phyloP scores from a whole-genome alignment of 148 eudicot genomes.

The Amaranthus palmeri region DNA sequence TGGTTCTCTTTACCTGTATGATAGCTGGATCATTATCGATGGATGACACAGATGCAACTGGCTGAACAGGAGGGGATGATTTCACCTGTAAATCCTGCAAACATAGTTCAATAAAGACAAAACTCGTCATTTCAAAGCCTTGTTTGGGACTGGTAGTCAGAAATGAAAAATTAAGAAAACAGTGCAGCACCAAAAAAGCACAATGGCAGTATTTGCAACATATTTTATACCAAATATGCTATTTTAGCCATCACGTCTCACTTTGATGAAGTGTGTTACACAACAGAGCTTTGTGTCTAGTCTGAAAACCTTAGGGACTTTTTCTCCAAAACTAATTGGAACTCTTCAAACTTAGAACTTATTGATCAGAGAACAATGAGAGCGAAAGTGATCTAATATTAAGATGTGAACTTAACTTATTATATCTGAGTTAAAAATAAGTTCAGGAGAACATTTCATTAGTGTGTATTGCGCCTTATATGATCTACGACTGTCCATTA shows the following conservation, averaged over 20 bases:
- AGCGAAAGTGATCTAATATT: no score
- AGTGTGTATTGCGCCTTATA: no score
- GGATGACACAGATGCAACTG: constrained; percentile 46
- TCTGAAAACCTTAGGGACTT: no score
- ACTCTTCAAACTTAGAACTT: no score
- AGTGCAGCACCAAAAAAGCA: not conserved
- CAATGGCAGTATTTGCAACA: not conserved
- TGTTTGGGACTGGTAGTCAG: not conserved
- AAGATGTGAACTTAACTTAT: no score
- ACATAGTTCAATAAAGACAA: not conserved
- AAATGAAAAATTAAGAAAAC: not conserved
- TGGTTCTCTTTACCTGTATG: constrained; percentile 52
- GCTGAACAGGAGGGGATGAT: constrained; percentile 71
- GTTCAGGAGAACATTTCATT: no score
- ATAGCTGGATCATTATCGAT: constrained; percentile 82
- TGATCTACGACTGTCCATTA: not conserved
- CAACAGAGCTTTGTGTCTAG: no score
- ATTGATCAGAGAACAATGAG: no score
- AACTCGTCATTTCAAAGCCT: not conserved
- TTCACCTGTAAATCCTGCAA: constrained; percentile 86
- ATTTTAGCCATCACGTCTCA: no score
- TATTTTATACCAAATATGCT: not conserved
- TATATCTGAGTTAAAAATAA: no score
- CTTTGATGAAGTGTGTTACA: no score
- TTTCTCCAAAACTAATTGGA: no score